Evolutionary conservation across 768 basidiomycete genomes (phyloP), one percentile per base, ranked within the genome.

Genomic region (Tylopilus plumbeoviolaceoides): DNA sequence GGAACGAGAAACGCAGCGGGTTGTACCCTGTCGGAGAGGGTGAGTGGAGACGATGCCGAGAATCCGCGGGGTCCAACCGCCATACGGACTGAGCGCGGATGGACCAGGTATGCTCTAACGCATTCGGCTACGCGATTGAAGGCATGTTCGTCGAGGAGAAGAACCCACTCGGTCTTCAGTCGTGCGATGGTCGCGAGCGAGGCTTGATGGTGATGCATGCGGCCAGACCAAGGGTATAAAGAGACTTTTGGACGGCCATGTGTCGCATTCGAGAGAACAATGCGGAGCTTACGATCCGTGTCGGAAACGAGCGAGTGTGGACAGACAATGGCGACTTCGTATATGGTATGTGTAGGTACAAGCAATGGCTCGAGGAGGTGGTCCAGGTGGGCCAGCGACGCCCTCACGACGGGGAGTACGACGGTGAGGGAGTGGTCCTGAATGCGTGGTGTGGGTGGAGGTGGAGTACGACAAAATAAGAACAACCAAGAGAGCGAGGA

Each of bases 1-100:
- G 87, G 87, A 3, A 80, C 61, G 3, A 89, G 70, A 63, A 78
- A 82, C 4, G 70, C 63, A 3, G 79, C 82, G 23, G 74, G 63
- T 28, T 72, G 72, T 20, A 70, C 61, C 8, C 55, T 53, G 0
- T 62, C 60, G 9, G 69, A 65, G 6, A 71, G 63, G n/a, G 56
- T 47, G 40, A 75, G 53, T 44, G 66, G 74, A n/a, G 71, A 65
- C 33, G 61, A 53, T 17, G 53, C 64, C 9, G 59, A 47, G 25
- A 70, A 50, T 35, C 75, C 75, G 41, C 67, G 66, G 1, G 77
- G 77, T 18, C 82, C 81, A 44, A 73, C 61, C 25, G 73, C 78
- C 14, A 75, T 48, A 46, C 59, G 59, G 2, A 68, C 40, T 5
- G 64, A 61, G 21, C 73, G 69, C 1, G 79, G 76, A 36, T 69